These are phyloP conservation scores for Cercospora sp. DNA, from an alignment of 2,329 filamentous ascomycete species.

Conservation along the genomic window DNA sequence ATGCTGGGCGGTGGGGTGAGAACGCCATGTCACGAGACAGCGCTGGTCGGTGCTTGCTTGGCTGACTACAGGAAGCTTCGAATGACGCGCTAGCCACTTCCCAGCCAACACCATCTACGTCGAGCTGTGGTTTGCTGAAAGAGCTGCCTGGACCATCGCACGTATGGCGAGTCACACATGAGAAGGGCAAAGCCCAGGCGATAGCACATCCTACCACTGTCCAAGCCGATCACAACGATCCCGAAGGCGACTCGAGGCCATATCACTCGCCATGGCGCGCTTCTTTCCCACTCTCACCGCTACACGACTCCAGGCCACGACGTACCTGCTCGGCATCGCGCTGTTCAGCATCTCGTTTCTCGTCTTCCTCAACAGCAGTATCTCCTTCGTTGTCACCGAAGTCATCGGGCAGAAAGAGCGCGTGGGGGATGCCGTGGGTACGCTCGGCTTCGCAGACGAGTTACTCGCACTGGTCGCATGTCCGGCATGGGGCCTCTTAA, in stretches of 20 bases:
- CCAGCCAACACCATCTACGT: background rate
- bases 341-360: conserved; percentile 88
- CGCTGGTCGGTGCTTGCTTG: background rate
- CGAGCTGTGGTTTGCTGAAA: conserved; percentile 2
- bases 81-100: conserved; percentile 7
- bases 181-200: background rate
- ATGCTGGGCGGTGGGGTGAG: background rate
- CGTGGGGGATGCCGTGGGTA: conserved; percentile 80
- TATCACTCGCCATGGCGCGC: conserved; percentile 28
- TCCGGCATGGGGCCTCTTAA: conserved; percentile 74
- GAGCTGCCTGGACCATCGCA: conserved; percentile 6
- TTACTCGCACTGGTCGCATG: conserved; percentile 78
- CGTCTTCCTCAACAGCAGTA: conserved; percentile 81
- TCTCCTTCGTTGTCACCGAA: conserved; percentile 83
- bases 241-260: background rate
- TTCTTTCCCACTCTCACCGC: conserved; percentile 52
- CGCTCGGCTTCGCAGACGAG: conserved; percentile 82
- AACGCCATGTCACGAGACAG: background rate
- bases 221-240: background rate
- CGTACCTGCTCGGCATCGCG: conserved; percentile 78
- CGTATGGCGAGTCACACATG: background rate
- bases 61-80: background rate
- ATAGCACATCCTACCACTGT: background rate
- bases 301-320: conserved; percentile 58
- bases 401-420: conserved; percentile 70